phyloP scores from a whole-genome alignment of 148 eudicot genomes.

The Diospyros kaki region DNA sequence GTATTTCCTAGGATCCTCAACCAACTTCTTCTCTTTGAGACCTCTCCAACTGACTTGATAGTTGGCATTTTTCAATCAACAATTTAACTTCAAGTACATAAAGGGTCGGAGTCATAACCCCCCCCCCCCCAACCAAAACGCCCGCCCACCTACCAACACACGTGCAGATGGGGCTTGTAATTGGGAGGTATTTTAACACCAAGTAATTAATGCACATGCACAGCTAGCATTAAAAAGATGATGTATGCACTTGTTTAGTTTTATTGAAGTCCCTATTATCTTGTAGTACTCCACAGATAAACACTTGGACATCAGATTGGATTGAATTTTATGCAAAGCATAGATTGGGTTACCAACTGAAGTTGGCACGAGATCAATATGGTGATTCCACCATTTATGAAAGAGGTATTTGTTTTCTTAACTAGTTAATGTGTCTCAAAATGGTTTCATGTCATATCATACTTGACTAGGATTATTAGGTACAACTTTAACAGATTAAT shows the following conservation, averaged over 20 bases:
- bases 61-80: no score
- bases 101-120: no score
- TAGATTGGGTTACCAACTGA: slow-evolving; percentile 87
- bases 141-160: neutral
- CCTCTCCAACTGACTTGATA: no score
- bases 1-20: no score
- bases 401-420: slow-evolving; percentile 49
- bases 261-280: slow-evolving; percentile 5
- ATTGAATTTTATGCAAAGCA: slow-evolving; percentile 75
- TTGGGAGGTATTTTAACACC: neutral
- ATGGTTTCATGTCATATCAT: neutral
- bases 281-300: slow-evolving; percentile 88
- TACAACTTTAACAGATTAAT: neutral
- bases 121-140: neutral
- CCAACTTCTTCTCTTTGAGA: no score
- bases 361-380: slow-evolving; percentile 69
- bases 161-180: neutral
- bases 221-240: neutral
- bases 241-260: neutral
- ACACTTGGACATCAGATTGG: slow-evolving; percentile 97
- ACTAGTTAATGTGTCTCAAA: neutral
- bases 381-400: slow-evolving; percentile 89
- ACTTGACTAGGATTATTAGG: neutral
- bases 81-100: no score
- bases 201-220: no score